Evolutionary conservation across 352 stramenopile species (phyloP).

Genomic region (Phytophthora ramorum): DNA sequence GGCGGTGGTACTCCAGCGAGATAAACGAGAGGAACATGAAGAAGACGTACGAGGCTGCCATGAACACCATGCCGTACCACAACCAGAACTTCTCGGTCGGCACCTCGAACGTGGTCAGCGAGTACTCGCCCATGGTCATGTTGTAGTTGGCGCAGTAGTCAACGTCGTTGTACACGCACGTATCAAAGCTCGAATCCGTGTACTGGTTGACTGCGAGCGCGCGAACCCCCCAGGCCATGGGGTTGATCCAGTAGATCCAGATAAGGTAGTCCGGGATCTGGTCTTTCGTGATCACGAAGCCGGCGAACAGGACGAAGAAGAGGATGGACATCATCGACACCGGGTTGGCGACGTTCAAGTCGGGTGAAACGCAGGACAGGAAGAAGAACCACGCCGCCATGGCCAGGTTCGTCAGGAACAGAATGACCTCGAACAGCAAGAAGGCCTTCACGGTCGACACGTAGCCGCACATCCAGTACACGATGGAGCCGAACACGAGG

Average conservation of each 20-base stretch:
- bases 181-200: conserved; percentile 21
- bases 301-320: conserved; percentile 31
- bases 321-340: conserved; percentile 26
- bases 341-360: conserved; percentile 32
- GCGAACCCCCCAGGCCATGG: conserved; percentile 23
- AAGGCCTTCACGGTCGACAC: conserved; percentile 25
- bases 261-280: conserved; percentile 40
- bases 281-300: conserved; percentile 32
- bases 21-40: conserved; percentile 36
- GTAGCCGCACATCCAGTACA: conserved; percentile 87
- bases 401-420: conserved; percentile 46
- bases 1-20: conserved; percentile 24
- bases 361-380: conserved; percentile 14
- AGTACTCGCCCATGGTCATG: no score
- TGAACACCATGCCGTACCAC: conserved; percentile 26
- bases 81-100: conserved; percentile 29
- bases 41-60: conserved; percentile 21
- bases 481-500: conserved; percentile 75
- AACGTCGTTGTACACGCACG: conserved; percentile 19
- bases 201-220: conserved; percentile 37
- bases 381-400: conserved; percentile 32
- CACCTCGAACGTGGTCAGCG: conserved; percentile 28
- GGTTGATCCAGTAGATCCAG: conserved; percentile 39
- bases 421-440: conserved; percentile 45
- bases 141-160: conserved; percentile 23